phyloP scores from a whole-genome alignment of 192 early-diverging fungal genomes.

The Coemansia sp. region DNA sequence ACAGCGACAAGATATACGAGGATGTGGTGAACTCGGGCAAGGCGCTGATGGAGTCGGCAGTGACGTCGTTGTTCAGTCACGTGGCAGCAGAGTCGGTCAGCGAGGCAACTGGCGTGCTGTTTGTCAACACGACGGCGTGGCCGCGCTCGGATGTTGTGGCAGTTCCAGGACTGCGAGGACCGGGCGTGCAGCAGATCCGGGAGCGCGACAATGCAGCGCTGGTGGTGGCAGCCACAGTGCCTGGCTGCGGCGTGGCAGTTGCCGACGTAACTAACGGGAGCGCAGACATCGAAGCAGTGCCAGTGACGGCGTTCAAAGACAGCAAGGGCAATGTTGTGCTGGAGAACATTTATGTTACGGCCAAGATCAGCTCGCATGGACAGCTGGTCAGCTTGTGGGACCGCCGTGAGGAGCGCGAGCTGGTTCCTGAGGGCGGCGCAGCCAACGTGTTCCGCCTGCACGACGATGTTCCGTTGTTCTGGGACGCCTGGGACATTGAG shows the following conservation, averaged over 20 bases:
- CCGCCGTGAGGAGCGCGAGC: slow-evolving; percentile 55
- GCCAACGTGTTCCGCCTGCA: slow-evolving; percentile 77
- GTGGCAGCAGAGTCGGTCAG: slow-evolving; percentile 7
- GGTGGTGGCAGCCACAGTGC: slow-evolving; percentile 32
- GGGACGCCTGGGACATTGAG: slow-evolving; percentile 90
- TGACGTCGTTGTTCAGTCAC: slow-evolving; percentile 42
- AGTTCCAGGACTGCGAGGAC: slow-evolving; percentile 43
- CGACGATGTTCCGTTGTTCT: slow-evolving; percentile 86
- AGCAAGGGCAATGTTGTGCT: slow-evolving; percentile 53
- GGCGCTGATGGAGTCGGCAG: slow-evolving; percentile 48
- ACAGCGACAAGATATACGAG: slow-evolving; percentile 63
- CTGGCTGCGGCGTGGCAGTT: slow-evolving; percentile 18
- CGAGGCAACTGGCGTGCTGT: slow-evolving; percentile 35
- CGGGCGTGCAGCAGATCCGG: slow-evolving; percentile 29
- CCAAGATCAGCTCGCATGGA: slow-evolving; percentile 70
- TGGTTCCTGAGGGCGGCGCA: slow-evolving; percentile 23
- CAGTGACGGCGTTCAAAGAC: slow-evolving; percentile 30
- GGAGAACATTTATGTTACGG: slow-evolving; percentile 74
- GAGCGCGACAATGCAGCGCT: slow-evolving; percentile 29
- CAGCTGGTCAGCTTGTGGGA: slow-evolving; percentile 71
- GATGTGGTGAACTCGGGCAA: slow-evolving; percentile 41
- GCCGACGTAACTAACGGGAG: slow-evolving; percentile 8
- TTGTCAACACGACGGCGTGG: slow-evolving; percentile 72
- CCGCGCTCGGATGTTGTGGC: slow-evolving; percentile 68
- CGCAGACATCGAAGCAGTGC: not conserved